Percentiles rank a stretch among this genome's conserved stretches.
These are phyloP conservation scores for Bromus sterilis DNA, from an alignment of 176 grass and related monocot species.

Conservation along the genomic window DNA sequence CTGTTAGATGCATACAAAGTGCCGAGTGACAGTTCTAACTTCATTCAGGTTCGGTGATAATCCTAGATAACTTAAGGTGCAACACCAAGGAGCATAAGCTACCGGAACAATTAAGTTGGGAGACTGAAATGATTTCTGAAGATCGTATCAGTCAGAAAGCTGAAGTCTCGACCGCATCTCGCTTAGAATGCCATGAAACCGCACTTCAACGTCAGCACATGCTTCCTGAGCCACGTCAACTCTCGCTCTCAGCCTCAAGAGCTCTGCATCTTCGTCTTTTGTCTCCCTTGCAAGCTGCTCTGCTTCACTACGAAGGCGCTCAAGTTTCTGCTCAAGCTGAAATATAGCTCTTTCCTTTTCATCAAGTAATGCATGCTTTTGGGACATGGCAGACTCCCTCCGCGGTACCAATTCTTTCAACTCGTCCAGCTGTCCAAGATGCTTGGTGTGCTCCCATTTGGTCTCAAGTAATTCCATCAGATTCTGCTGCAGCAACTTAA, in stretches of 20 bases:
- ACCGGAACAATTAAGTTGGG: not conserved
- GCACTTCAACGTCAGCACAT: not conserved
- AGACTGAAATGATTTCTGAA: not conserved
- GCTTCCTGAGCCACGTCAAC: not conserved
- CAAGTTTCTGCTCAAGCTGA: constrained; percentile 39
- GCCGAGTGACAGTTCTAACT: not conserved
- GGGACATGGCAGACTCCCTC: not conserved
- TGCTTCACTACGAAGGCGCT: constrained; percentile 2
- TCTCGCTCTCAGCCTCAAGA: constrained; percentile 3
- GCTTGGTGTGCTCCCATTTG: constrained; percentile 9
- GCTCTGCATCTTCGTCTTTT: not conserved
- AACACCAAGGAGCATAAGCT: not conserved
- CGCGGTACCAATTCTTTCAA: constrained; percentile 7
- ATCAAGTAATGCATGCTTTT: not conserved
- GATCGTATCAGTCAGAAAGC: not conserved
- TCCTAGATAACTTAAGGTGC: not conserved
- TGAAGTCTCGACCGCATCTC: not conserved
- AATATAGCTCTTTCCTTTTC: constrained; percentile 27
- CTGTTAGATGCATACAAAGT: not conserved
- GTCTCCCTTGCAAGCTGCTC: constrained; percentile 18
- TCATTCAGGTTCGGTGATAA: not conserved
- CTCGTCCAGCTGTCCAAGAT: not conserved
- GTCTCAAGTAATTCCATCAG: constrained; percentile 20
- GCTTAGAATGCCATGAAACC: not conserved
- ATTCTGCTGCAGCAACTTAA: constrained; percentile 17